Evolutionary conservation across 371 early-diverging fungal genomes (phyloP).

Genomic region (Saksenaea oblongispora): DNA sequence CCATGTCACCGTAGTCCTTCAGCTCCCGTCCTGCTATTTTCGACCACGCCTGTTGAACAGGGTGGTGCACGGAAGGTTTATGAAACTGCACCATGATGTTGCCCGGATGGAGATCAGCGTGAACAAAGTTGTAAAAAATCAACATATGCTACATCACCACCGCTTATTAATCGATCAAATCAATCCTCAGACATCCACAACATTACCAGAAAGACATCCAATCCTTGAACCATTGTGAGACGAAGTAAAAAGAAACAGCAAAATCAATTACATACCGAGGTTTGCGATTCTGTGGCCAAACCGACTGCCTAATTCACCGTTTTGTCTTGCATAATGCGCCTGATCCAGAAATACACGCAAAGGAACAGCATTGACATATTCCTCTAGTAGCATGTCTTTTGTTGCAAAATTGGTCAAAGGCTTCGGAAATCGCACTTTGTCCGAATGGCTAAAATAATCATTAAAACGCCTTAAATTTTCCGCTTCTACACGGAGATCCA

Average conservation of each 20-base stretch:
- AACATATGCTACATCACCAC: conserved; percentile 74
- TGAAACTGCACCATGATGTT: conserved; percentile 90
- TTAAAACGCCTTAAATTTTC: conserved; percentile 72
- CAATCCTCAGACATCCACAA: background rate
- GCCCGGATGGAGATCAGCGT: conserved; percentile 94
- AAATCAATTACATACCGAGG: conserved; percentile 53
- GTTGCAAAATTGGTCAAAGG: conserved; percentile 65
- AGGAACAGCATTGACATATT: conserved; percentile 78
- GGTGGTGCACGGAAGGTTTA: conserved; percentile 63
- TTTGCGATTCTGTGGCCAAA: conserved; percentile 77
- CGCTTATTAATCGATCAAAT: background rate
- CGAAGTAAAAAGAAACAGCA: background rate
- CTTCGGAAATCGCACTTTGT: conserved; percentile 69
- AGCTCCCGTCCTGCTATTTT: conserved; percentile 30
- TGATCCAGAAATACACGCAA: conserved; percentile 70
- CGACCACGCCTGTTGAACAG: conserved; percentile 56
- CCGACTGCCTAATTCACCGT: conserved; percentile 33
- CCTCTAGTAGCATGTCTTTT: conserved; percentile 80
- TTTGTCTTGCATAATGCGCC: conserved; percentile 26
- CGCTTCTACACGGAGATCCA: conserved; percentile 88
- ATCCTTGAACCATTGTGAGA: conserved; percentile 22
- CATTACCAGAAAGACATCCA: conserved; percentile 54
- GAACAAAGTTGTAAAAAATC: conserved; percentile 89
- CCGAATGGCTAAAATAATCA: conserved; percentile 62
- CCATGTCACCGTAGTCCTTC: conserved; percentile 43